Base-by-base conservation (phyloP, 2,329 filamentous ascomycete species). In the Colletotrichum acutatum region DNA sequence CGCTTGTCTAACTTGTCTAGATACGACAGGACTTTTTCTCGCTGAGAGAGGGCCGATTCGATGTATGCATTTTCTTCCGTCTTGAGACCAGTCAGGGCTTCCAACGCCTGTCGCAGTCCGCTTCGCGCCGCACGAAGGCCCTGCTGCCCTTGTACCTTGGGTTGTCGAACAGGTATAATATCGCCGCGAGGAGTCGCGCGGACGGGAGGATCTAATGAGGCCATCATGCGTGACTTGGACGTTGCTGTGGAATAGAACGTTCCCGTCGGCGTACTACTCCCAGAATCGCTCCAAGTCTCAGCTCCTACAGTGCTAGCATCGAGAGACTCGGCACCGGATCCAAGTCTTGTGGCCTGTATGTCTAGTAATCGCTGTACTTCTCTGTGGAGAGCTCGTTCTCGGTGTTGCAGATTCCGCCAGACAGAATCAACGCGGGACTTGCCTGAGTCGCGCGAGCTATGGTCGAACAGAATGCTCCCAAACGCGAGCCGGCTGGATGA, bases 51-150 rank as follows among this genome's bases (percentile, higher is more conserved):
- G 2, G 92, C 89, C 1, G 85, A 82, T 3, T 88, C 86, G 1
- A 95, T 82, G 28, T 90, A 84, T 0, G 86, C 84, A n/a, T 91
- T 85, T 81, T 95, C 92, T 70, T 95, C 92, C 4, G 85, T 84
- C 78, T 94, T 94, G 30, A 95, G 83, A 9, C 87, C 86, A 0
- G 89, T 90, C 5, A 95, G 83, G 66, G 91, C 89, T 3, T 86
- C 84, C 80, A 95, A 93, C 61, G 89, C 87, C 62, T 86, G 87
- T 19, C 89, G 86, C 8, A 96, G 87, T 0, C 91, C 92, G 32
- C 87, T 86, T n/a, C 94, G 87, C 1, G 92, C 92, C 22, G 88
- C 87, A 32, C 86, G 86, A 16, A 95, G 84, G 0, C 91, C 88
- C 9, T 89, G 79, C 46, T 86, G 89, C 68, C 86, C 86, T 56